Evolutionary conservation across 208 protist genomes (phyloP).

Genomic region (Herpetomonas samuelpessoai): DNA sequence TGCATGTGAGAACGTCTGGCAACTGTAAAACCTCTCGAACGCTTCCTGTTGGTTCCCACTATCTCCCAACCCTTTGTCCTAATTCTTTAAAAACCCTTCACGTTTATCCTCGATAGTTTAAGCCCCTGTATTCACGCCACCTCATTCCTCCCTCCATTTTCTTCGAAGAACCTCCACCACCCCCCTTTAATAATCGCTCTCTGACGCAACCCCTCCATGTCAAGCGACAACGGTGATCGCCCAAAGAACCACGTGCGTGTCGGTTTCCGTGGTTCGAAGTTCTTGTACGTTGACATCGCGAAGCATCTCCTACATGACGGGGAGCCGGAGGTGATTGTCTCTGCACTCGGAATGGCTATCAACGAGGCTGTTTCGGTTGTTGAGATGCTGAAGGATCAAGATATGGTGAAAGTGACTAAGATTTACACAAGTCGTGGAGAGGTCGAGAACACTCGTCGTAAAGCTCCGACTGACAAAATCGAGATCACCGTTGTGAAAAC

Average conservation of each 20-base stretch:
- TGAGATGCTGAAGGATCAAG: conserved; percentile 53
- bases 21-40: too few species aligned
- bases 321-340: conserved; percentile 31
- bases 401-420: conserved; percentile 46
- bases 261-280: conserved; percentile 36
- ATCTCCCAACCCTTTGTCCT: too few species aligned
- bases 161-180: too few species aligned
- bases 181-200: too few species aligned
- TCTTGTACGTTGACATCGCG: conserved; percentile 41
- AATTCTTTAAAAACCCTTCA: too few species aligned
- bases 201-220: too few species aligned
- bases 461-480: conserved; percentile 28
- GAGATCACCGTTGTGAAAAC: conserved; percentile 42
- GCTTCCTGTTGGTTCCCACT: too few species aligned
- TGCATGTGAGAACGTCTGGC: too few species aligned
- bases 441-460: conserved; percentile 25
- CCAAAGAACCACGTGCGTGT: conserved; percentile 40
- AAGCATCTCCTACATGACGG: conserved; percentile 47
- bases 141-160: too few species aligned
- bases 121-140: too few species aligned
- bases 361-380: conserved; percentile 42
- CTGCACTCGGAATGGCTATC: conserved; percentile 40
- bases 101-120: too few species aligned
- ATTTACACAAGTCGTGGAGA: conserved; percentile 37
- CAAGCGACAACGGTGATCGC: background rate